Evolutionary conservation across 2,329 filamentous ascomycete species (phyloP).

Genomic region (Daldinia sp.): DNA sequence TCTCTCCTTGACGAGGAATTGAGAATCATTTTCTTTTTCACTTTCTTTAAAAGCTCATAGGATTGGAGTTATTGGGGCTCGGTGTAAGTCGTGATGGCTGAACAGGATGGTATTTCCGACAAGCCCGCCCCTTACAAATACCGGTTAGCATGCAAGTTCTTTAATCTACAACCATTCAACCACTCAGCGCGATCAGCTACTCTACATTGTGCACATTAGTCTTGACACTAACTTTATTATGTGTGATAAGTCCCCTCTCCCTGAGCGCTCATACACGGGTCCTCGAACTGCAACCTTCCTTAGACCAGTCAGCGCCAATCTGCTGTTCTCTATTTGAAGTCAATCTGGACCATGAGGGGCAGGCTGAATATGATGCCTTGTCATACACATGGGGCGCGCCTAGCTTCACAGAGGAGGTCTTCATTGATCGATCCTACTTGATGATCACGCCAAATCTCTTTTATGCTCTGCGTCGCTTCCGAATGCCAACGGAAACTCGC

Average conservation of each 20-base stretch:
- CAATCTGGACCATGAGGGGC: background rate
- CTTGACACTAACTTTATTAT: background rate
- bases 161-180: background rate
- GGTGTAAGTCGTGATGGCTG: background rate
- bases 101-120: background rate
- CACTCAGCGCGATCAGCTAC: background rate
- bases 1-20: background rate
- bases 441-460: slow-evolving; percentile 15
- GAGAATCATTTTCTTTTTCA: background rate
- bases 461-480: slow-evolving; percentile 15
- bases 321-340: background rate
- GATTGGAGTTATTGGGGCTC: background rate
- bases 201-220: background rate
- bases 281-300: background rate
- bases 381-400: slow-evolving; percentile 20
- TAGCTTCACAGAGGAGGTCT: slow-evolving; percentile 13
- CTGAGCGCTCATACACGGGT: background rate
- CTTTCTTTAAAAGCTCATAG: background rate
- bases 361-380: slow-evolving; percentile 9
- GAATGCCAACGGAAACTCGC: background rate
- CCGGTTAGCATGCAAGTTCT: background rate
- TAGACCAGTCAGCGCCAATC: background rate
- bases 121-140: background rate
- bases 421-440: slow-evolving; percentile 7
- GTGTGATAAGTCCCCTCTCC: background rate